Percentiles rank a stretch among this genome's conserved stretches.
Evolutionary conservation across 805 yeast species (phyloP).

Genomic region (Candida xiaguanensis): DNA sequence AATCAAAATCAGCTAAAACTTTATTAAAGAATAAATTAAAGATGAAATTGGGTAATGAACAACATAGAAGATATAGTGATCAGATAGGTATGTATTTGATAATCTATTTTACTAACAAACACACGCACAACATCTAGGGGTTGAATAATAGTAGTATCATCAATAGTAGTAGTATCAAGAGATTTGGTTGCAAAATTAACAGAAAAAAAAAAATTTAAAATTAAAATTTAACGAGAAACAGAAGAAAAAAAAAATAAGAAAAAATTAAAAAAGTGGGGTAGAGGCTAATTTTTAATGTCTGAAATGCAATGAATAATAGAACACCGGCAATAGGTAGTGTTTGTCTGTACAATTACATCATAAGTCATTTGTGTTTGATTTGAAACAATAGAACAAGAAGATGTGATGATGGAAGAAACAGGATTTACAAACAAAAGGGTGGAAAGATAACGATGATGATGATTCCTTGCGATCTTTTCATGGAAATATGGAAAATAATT

Average conservation of each 20-base stretch:
- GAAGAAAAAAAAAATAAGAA: background rate
- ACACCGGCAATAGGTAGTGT: too few relatives aligned
- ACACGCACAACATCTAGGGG: too few relatives aligned
- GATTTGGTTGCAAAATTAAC: background rate
- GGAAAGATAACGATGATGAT: too few relatives aligned
- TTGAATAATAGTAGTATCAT: background rate
- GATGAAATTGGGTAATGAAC: constrained; percentile 8
- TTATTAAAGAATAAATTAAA: constrained; percentile 19
- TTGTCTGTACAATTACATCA: too few relatives aligned
- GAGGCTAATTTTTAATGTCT: background rate
- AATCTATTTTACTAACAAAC: background rate
- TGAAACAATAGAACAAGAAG: too few relatives aligned
- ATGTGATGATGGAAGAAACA: too few relatives aligned
- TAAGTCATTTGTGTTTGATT: too few relatives aligned
- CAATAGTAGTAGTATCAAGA: background rate
- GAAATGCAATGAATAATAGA: background rate
- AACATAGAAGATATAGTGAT: constrained; percentile 7
- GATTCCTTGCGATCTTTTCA: too few relatives aligned
- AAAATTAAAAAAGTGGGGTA: background rate
- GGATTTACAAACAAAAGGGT: too few relatives aligned
- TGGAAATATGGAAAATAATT: too few relatives aligned
- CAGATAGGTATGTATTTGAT: constrained; percentile 12
- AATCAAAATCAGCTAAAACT: constrained; percentile 29
- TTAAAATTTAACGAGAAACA: background rate
- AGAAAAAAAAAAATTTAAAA: constrained; percentile 1